Base-by-base conservation (phyloP, 2,329 filamentous ascomycete species). In the Penicillium sp. region DNA sequence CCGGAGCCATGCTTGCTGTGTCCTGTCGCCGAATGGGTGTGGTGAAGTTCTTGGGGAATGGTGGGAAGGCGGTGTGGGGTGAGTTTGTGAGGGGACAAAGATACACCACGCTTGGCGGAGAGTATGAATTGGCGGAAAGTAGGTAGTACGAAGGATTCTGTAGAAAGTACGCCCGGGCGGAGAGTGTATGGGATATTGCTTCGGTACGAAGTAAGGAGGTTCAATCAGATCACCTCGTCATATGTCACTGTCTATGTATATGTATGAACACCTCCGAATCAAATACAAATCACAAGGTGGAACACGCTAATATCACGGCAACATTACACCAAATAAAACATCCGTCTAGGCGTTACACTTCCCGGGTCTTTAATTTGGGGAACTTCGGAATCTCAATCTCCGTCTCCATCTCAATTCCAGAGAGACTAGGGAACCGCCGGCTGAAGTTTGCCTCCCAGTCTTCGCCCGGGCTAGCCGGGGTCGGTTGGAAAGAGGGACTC, bases 371-470 rank as follows among this genome's bases (percentile, higher is more conserved):
- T 46, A 76, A 51, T 52, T 67, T 65, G 21, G 68, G 59, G 34
- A 69, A 57, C 45, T 70, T 73, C 40, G 67, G 68, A 41, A 71
- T 57, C 52, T 75, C 74, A 43, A 80, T 78, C 60, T 83, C 88
- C 54, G 86, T 84, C 74, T 94, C 89, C n/a, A 93, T 89, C 75
- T 97, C 92, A 61, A 97, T 83, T 8, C 90, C 84, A 49, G 86
- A 87, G 52, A 97, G 75, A 68, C 89, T 95, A 1, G 93, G 93
- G 72, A 91, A 97, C 52, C 91, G 80, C 72, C 91, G 91, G 54
- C 86, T 87, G 69, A 97, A 97, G 66, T 90, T 82, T 18, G 75
- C 74, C 56, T 87, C 83, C 78, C 81, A 84, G 51, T 86, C 83
- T 73, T 91, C 89, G 39, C 62, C 60, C 0, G 65, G 54, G 30